Conservation (phyloP, 2,329 filamentous ascomycete genomes). For the Cryphonectria nitschkei region DNA sequence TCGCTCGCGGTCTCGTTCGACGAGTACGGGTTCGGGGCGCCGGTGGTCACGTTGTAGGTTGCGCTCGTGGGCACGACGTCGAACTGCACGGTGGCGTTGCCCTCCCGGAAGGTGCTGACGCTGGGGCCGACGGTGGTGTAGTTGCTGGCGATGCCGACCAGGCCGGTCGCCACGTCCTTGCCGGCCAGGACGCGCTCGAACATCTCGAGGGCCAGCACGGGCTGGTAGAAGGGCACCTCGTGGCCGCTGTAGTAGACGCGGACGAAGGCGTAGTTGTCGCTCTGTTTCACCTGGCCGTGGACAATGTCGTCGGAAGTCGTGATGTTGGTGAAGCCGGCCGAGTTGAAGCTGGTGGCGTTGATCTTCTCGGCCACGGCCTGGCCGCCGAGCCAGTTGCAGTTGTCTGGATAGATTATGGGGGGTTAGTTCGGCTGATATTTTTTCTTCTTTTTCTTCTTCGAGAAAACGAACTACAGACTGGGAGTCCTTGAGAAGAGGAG, state of each 20-base stretch:
- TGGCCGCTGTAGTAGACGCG: conserved; percentile 49
- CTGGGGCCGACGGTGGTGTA: conserved; percentile 46
- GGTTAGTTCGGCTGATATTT: background rate
- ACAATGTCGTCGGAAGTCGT: conserved; percentile 40
- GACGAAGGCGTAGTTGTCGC: conserved; percentile 53
- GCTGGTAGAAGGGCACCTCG: conserved; percentile 58
- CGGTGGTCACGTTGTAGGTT: conserved; percentile 39
- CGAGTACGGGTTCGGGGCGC: conserved; percentile 33
- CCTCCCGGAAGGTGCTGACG: conserved; percentile 50
- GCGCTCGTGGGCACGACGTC: conserved; percentile 36
- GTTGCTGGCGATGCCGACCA: conserved; percentile 42
- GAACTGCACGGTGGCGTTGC: conserved; percentile 42
- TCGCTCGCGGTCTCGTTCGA: conserved; percentile 1
- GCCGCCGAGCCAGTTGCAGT: conserved; percentile 27
- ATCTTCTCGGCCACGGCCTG: conserved; percentile 22
- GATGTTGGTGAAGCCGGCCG: conserved; percentile 35
- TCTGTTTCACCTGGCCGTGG: conserved; percentile 47
- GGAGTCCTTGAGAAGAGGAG: too few relatives aligned
- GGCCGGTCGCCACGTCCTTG: conserved; percentile 55
- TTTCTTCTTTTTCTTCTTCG: too few relatives aligned
- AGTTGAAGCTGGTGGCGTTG: conserved; percentile 38
- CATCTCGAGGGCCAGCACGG: conserved; percentile 50
- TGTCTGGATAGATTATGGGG: background rate
- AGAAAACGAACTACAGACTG: too few relatives aligned
- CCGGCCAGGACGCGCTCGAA: conserved; percentile 52